A percentile compares a stretch with the other conserved stretches of the same genome.
Conservation (phyloP, 2,329 filamentous ascomycete species). For the Sporothrix variecibatus region DNA sequence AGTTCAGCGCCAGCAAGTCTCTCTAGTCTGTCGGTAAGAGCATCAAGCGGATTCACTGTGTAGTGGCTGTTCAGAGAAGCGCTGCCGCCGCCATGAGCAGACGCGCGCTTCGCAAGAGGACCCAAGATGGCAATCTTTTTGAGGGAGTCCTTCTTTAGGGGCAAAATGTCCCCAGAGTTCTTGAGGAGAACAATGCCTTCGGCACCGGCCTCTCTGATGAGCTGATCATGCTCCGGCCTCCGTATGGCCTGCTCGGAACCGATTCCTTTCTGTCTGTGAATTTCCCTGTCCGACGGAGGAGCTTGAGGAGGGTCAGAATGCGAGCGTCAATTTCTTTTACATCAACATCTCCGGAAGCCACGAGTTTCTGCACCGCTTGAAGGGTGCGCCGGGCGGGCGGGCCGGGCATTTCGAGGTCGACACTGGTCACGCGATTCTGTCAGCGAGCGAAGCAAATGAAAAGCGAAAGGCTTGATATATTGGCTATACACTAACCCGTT, state of each 20-base stretch:
- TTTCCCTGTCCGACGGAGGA: conserved; percentile 24
- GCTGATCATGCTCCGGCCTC: conserved; percentile 32
- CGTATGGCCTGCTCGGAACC: background rate
- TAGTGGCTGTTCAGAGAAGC: conserved; percentile 63
- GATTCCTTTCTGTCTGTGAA: background rate
- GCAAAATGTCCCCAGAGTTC: conserved; percentile 57
- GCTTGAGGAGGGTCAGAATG: background rate
- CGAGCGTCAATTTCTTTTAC: background rate
- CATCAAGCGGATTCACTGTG: conserved; percentile 69
- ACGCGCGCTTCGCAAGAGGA: conserved; percentile 59
- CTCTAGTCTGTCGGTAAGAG: conserved; percentile 59
- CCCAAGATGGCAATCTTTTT: conserved; percentile 55
- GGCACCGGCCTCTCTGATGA: conserved; percentile 56
- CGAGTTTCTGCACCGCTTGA: background rate
- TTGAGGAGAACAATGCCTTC: conserved; percentile 65
- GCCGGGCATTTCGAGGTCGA: conserved; percentile 38
- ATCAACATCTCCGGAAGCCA: too few species aligned
- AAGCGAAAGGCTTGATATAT: too few species aligned
- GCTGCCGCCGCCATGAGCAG: conserved; percentile 66
- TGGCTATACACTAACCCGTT: too few species aligned
- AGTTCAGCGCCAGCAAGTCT: conserved; percentile 41
- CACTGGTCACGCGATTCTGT: conserved; percentile 35
- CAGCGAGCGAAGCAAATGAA: background rate
- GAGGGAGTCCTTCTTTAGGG: conserved; percentile 39
- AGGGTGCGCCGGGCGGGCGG: conserved; percentile 28